phyloP scores from a whole-genome alignment of 2,329 filamentous ascomycete species.

The Botrytis squamosa region DNA sequence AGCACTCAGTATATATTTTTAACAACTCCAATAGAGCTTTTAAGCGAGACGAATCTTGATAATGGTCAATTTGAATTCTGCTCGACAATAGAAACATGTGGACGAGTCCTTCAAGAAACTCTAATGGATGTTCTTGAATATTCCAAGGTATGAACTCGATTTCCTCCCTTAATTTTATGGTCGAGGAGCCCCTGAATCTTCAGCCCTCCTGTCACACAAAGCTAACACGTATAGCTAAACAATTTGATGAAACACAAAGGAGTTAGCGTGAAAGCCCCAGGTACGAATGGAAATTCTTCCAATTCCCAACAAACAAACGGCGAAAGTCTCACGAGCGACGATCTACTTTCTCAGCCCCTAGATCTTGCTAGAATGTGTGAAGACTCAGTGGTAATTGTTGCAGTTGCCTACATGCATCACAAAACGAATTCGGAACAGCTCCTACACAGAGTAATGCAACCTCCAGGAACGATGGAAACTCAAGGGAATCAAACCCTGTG shows the following conservation, averaged over 20 bases:
- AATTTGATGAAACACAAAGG: slow-evolving; percentile 10
- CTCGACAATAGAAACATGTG: slow-evolving; percentile 22
- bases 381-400: slow-evolving; percentile 20
- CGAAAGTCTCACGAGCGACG: background rate
- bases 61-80: slow-evolving; percentile 21
- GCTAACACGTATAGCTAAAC: slow-evolving; percentile 12
- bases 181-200: no score
- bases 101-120: slow-evolving; percentile 33
- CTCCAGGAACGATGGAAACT: slow-evolving; percentile 3
- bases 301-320: background rate
- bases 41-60: slow-evolving; percentile 10
- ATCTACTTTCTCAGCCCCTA: slow-evolving; percentile 11
- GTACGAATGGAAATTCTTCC: background rate
- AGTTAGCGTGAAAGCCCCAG: background rate
- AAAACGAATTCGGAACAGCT: slow-evolving; percentile 8
- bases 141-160: slow-evolving; percentile 45
- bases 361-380: slow-evolving; percentile 25
- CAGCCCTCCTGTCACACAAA: background rate
- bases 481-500: background rate
- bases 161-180: background rate
- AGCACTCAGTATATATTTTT: background rate
- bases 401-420: slow-evolving; percentile 16
- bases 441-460: slow-evolving; percentile 9
- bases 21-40: slow-evolving; percentile 13
- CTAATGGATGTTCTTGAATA: slow-evolving; percentile 40